Conservation (phyloP, 805 yeast genomes). For the Schizosaccharomyces cryophilus region DNA sequence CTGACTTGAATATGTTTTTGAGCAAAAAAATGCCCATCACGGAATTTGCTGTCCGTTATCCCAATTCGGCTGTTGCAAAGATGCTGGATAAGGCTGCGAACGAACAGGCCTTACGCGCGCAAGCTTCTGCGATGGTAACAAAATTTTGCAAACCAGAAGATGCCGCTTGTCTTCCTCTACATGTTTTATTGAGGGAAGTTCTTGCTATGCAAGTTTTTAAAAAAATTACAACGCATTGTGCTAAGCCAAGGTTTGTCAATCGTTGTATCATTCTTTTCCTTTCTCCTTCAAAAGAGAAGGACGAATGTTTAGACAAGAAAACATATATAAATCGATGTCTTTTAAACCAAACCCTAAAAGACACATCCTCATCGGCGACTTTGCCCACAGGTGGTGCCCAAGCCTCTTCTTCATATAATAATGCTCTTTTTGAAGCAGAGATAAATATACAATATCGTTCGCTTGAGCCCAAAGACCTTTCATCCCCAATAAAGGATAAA, state of each 20-base stretch:
- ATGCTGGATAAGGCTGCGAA: background rate
- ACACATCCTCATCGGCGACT: background rate
- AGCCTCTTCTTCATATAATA: background rate
- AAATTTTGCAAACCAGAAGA: background rate
- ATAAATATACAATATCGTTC: background rate
- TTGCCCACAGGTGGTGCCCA: too few species aligned
- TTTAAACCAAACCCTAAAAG: background rate
- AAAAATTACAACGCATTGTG: background rate
- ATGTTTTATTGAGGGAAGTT: background rate
- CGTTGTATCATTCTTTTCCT: background rate
- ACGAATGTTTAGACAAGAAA: background rate
- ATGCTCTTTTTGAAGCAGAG: background rate
- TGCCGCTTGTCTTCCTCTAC: background rate
- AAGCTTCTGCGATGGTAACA: background rate
- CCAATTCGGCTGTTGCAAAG: background rate
- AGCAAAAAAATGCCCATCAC: background rate
- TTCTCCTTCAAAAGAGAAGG: background rate
- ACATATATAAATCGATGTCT: background rate
- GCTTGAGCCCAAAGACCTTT: background rate
- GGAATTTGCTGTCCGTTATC: background rate
- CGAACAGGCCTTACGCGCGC: background rate
- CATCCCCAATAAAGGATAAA: background rate
- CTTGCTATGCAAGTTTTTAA: background rate
- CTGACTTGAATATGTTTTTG: background rate
- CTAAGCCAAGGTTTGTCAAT: background rate